These are phyloP conservation scores for Tetratostichococcus sp. DNA, from an alignment of 139 green algal species.

Conservation along the genomic window DNA sequence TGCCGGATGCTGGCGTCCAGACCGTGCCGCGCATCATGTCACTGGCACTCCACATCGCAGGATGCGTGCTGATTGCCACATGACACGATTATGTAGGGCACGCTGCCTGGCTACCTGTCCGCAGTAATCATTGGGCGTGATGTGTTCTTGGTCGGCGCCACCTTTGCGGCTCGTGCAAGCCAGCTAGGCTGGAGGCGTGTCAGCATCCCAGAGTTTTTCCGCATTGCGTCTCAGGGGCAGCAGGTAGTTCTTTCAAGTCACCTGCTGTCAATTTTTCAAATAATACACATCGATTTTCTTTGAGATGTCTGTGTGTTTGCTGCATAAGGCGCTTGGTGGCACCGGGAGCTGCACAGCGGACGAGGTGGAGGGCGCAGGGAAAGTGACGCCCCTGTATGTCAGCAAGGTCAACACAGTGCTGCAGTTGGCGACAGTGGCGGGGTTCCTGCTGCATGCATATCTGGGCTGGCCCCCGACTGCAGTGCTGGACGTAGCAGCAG, in stretches of 20 bases:
- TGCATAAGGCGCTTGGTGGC: no score
- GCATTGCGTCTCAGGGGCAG: background rate
- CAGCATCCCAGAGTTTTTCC: constrained; percentile 55
- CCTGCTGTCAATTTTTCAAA: no score
- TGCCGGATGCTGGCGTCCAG: no score
- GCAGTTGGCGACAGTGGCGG: constrained; percentile 64
- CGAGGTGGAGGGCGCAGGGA: constrained; percentile 1
- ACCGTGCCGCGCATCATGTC: no score
- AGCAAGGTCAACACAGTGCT: constrained; percentile 88
- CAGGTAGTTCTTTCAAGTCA: background rate
- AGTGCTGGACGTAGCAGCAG: constrained; percentile 31
- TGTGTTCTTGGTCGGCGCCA: constrained; percentile 49
- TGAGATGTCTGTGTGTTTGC: no score
- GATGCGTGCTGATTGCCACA: no score
- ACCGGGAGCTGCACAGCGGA: background rate
- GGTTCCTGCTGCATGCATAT: constrained; percentile 53
- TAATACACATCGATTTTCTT: no score
- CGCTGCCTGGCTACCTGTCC: constrained; percentile 54
- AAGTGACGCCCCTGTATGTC: constrained; percentile 66
- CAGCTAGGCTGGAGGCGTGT: constrained; percentile 52
- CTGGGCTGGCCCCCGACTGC: constrained; percentile 45
- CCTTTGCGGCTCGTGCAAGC: constrained; percentile 32
- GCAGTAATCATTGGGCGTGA: constrained; percentile 71
- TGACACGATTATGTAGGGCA: constrained; percentile 40
- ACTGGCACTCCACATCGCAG: no score